Conservation (phyloP, 75 land plant genomes). For the Cunninghamia lanceolata region DNA sequence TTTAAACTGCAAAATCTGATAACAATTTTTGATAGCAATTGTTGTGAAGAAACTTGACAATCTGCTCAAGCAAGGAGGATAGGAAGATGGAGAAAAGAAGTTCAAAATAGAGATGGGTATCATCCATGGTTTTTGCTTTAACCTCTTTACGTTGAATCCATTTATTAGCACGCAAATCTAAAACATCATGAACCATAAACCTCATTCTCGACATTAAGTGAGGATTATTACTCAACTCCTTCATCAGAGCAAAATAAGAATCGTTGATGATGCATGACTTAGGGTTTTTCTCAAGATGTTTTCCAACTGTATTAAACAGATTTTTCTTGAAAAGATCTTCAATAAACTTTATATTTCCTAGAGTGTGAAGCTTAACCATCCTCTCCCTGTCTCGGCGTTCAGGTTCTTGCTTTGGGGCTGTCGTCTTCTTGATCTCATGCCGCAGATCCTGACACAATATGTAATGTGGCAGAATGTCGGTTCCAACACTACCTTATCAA, state of each 20-base stretch:
- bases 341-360: conserved; percentile 88
- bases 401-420: conserved; percentile 67
- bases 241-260: conserved; percentile 60
- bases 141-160: conserved; percentile 98
- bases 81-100: no score
- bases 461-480: conserved; percentile 93
- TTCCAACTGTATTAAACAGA: conserved; percentile 79
- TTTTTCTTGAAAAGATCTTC: conserved; percentile 93
- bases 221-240: conserved; percentile 55
- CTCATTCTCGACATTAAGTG: conserved; percentile 63
- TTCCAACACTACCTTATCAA: conserved; percentile 92
- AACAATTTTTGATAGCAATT: no score
- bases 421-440: conserved; percentile 61
- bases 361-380: conserved; percentile 74
- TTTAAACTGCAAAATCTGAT: no score
- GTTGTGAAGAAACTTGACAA: no score
- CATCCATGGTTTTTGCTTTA: no score
- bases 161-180: conserved; percentile 76
- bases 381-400: conserved; percentile 86
- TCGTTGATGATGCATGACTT: conserved; percentile 62
- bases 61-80: no score
- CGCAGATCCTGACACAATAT: conserved; percentile 65
- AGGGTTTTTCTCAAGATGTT: conserved; percentile 76
- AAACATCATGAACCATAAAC: conserved; percentile 78
- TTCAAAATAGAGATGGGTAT: no score